Conservation (phyloP, 306 rosid species). For the Adenanthera pavonina region DNA sequence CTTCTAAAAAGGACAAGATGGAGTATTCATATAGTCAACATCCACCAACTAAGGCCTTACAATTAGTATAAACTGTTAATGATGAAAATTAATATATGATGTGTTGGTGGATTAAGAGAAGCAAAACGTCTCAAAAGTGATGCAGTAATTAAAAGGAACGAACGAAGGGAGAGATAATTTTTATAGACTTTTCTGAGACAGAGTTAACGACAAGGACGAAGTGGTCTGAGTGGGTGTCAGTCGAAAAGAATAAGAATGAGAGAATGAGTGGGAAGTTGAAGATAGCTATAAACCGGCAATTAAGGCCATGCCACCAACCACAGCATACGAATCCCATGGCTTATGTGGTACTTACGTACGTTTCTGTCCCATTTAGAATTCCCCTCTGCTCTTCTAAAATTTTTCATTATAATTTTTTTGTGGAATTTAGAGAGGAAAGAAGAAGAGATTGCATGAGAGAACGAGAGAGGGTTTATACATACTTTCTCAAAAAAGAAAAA, state of each 20-base stretch:
- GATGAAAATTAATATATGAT: background rate
- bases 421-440: too few relatives aligned
- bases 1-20: too few relatives aligned
- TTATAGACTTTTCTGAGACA: background rate
- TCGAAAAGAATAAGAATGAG: background rate
- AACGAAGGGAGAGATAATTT: background rate
- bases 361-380: background rate
- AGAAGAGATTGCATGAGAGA: too few relatives aligned
- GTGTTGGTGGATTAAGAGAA: background rate
- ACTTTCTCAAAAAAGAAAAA: too few relatives aligned
- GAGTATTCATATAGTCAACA: background rate
- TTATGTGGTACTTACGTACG: background rate
- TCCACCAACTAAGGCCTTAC: background rate
- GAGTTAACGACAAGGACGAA: slow-evolving; percentile 37
- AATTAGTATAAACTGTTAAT: background rate
- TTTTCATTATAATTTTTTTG: too few relatives aligned
- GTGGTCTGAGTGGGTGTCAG: slow-evolving; percentile 1
- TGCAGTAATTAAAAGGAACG: background rate
- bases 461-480: too few relatives aligned
- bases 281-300: slow-evolving; percentile 25
- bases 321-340: background rate
- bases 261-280: slow-evolving; percentile 8
- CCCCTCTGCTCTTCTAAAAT: too few relatives aligned
- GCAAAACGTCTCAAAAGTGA: background rate
- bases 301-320: slow-evolving; percentile 42